phyloP scores from a whole-genome alignment of 805 yeast genomes.

The Myxozyma mucilagina region DNA sequence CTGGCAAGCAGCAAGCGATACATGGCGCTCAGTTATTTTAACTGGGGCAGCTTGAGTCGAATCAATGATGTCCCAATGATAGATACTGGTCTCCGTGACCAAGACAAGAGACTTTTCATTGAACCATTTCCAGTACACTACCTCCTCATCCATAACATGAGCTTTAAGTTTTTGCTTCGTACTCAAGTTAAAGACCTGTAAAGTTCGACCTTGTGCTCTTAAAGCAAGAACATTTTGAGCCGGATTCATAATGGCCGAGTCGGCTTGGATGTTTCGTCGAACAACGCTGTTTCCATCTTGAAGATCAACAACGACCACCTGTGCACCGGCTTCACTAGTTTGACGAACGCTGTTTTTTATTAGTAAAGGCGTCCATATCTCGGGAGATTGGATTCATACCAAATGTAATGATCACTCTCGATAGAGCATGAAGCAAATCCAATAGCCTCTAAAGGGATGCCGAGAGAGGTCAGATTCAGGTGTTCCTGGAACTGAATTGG shows the following conservation, averaged over 20 bases:
- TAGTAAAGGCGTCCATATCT: neutral
- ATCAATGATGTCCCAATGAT: conserved; percentile 81
- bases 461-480: conserved; percentile 81
- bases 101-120: conserved; percentile 71
- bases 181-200: conserved; percentile 88
- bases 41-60: conserved; percentile 76
- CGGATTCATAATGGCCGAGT: conserved; percentile 96
- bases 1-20: conserved; percentile 68
- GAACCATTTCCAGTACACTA: conserved; percentile 95
- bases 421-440: conserved; percentile 93
- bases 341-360: conserved; percentile 47
- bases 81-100: conserved; percentile 74
- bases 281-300: conserved; percentile 74
- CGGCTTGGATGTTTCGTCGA: conserved; percentile 94
- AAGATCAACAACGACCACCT: conserved; percentile 87
- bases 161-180: conserved; percentile 88
- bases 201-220: conserved; percentile 93
- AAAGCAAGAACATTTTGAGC: conserved; percentile 82
- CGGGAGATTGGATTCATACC: conserved; percentile 46
- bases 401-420: conserved; percentile 88
- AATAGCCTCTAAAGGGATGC: conserved; percentile 79
- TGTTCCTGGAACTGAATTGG: conserved; percentile 97
- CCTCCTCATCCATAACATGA: conserved; percentile 80
- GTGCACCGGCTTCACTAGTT: conserved; percentile 55
- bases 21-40: conserved; percentile 80